A percentile compares a stretch with the other conserved stretches of the same genome.
Evolutionary conservation across 768 basidiomycete genomes (phyloP).

Genomic region (Naganishia friedmannii): DNA sequence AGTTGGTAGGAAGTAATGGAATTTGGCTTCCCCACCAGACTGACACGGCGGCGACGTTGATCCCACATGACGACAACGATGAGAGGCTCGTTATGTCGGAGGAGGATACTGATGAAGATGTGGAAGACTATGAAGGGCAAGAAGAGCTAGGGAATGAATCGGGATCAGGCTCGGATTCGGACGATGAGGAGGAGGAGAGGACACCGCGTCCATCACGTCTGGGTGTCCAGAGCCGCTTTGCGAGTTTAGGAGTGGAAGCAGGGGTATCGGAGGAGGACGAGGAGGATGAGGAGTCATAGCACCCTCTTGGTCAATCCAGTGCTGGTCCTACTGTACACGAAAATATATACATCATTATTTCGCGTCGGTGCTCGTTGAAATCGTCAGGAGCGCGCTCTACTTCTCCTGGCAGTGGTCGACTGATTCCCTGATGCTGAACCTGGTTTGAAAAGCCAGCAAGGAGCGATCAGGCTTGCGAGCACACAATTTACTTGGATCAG

Average conservation of each 20-base stretch:
- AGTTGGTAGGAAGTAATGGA: constrained; percentile 33
- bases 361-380: too few relatives aligned
- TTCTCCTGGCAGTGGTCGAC: too few relatives aligned
- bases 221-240: constrained; percentile 39
- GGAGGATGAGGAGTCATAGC: constrained; percentile 30
- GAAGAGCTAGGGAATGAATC: background rate
- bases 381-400: too few relatives aligned
- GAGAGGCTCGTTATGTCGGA: constrained; percentile 35
- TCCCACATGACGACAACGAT: constrained; percentile 54
- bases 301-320: too few relatives aligned
- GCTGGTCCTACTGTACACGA: background rate
- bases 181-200: constrained; percentile 9
- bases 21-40: constrained; percentile 44
- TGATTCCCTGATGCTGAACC: too few relatives aligned
- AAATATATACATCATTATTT: background rate
- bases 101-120: constrained; percentile 38
- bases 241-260: constrained; percentile 28
- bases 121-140: too few relatives aligned
- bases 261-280: constrained; percentile 30
- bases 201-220: background rate
- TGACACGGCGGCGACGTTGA: constrained; percentile 58
- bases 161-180: constrained; percentile 25
- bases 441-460: too few relatives aligned
- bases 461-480: too few relatives aligned
- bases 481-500: too few relatives aligned